Conservation (phyloP, 176 grass and related monocot genomes). For the Carex scoparia region DNA sequence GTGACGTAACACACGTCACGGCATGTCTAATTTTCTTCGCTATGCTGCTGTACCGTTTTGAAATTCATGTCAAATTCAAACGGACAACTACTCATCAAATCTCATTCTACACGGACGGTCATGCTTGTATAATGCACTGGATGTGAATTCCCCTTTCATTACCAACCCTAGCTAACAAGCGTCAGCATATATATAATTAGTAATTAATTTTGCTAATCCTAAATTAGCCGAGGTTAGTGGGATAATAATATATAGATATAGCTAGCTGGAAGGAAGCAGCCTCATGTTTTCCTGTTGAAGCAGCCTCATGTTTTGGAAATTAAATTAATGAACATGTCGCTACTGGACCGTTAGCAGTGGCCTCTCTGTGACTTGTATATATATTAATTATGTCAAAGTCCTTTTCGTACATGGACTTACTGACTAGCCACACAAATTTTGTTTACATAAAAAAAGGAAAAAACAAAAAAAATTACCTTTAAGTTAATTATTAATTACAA, state of each 20-base stretch:
- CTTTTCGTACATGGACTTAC: background rate
- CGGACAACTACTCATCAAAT: no score
- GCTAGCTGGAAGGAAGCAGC: background rate
- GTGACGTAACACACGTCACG: no score
- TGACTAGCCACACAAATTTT: background rate
- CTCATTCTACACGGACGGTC: no score
- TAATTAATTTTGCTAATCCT: background rate
- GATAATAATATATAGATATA: background rate
- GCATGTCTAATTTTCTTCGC: no score
- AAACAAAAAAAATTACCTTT: background rate
- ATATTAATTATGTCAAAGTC: background rate
- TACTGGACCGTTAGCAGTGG: background rate
- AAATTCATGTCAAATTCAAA: no score
- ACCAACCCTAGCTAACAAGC: background rate
- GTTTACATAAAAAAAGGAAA: background rate
- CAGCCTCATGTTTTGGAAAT: background rate
- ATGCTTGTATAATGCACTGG: no score
- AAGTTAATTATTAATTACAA: no score
- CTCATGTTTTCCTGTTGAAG: no score
- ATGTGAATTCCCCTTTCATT: no score
- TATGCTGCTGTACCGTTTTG: no score
- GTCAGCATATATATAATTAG: background rate
- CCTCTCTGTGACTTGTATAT: background rate
- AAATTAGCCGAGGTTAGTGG: background rate
- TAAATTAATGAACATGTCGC: background rate